Percentiles rank a stretch among this genome's conserved stretches.
Evolutionary conservation across 139 green algal genomes (phyloP).

Genomic region (Ulvella scutata): DNA sequence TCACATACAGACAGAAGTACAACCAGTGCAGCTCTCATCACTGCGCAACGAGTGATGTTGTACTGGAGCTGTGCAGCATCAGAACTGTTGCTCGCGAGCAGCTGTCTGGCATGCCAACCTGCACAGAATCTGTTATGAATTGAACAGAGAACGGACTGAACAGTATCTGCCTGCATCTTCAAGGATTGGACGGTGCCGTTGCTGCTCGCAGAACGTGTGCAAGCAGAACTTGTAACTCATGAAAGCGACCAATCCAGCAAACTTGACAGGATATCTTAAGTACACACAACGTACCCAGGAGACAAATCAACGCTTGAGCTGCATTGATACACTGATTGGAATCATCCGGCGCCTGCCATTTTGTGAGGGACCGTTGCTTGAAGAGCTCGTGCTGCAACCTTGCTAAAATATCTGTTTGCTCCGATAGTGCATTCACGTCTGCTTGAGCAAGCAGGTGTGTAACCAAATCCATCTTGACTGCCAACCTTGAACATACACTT

Average conservation of each 20-base stretch:
- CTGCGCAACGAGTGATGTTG: neutral
- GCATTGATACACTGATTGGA: neutral
- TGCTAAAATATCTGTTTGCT: neutral
- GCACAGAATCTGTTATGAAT: too few relatives aligned
- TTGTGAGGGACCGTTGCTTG: neutral
- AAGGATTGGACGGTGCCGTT: too few relatives aligned
- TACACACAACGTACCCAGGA: too few relatives aligned
- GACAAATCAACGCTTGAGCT: neutral
- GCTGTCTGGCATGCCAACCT: too few relatives aligned
- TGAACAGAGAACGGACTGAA: too few relatives aligned
- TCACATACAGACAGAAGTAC: neutral
- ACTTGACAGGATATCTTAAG: too few relatives aligned
- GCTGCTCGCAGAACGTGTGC: too few relatives aligned
- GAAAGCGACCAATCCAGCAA: too few relatives aligned
- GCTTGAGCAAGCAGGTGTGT: neutral
- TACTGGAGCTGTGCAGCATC: too few relatives aligned
- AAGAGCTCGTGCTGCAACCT: neutral
- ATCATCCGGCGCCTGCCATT: neutral
- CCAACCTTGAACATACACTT: neutral
- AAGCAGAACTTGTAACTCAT: too few relatives aligned
- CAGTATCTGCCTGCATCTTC: too few relatives aligned
- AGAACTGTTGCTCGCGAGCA: too few relatives aligned
- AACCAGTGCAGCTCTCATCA: neutral
- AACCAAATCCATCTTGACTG: neutral
- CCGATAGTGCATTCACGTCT: neutral